phyloP scores from a whole-genome alignment of 2,329 filamentous ascomycete species.

The Paraconiothyrium brasiliense region DNA sequence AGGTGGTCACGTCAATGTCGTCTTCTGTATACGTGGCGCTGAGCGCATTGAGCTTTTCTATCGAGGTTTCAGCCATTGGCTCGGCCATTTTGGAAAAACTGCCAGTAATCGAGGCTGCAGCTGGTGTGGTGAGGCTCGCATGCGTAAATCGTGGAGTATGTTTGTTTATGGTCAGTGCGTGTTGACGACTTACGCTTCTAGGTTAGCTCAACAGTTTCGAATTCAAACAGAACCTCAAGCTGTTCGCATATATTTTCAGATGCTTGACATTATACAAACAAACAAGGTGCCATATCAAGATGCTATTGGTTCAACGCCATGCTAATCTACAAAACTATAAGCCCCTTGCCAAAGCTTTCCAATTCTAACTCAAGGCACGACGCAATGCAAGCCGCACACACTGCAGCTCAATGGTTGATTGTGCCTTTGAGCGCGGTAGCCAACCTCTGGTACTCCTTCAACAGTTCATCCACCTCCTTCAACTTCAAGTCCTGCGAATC shows the following conservation, averaged over 20 bases:
- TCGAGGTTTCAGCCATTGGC: constrained; percentile 42
- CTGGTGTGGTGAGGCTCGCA: constrained; percentile 21
- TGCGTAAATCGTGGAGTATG: constrained; percentile 20
- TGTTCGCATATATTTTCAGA: too few relatives aligned
- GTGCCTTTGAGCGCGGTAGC: constrained; percentile 56
- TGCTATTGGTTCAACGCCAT: not conserved
- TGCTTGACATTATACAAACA: too few relatives aligned
- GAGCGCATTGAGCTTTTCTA: constrained; percentile 40
- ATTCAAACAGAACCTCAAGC: not conserved
- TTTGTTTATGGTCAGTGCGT: constrained; percentile 23
- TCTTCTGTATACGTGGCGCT: constrained; percentile 33
- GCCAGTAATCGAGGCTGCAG: constrained; percentile 25
- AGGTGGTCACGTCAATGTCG: constrained; percentile 46
- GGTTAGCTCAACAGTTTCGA: constrained; percentile 23
- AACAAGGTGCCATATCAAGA: not conserved
- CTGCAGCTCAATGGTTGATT: constrained; percentile 43
- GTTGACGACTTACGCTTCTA: constrained; percentile 20
- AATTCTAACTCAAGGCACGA: constrained; percentile 4
- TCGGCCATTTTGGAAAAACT: constrained; percentile 37
- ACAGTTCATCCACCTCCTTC: constrained; percentile 58
- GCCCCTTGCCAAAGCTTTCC: not conserved
- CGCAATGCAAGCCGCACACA: not conserved
- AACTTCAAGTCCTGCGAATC: constrained; percentile 57
- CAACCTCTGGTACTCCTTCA: constrained; percentile 56
- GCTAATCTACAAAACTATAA: not conserved